phyloP scores from a whole-genome alignment of 2,329 filamentous ascomycete species.

The Penicillium palitans region DNA sequence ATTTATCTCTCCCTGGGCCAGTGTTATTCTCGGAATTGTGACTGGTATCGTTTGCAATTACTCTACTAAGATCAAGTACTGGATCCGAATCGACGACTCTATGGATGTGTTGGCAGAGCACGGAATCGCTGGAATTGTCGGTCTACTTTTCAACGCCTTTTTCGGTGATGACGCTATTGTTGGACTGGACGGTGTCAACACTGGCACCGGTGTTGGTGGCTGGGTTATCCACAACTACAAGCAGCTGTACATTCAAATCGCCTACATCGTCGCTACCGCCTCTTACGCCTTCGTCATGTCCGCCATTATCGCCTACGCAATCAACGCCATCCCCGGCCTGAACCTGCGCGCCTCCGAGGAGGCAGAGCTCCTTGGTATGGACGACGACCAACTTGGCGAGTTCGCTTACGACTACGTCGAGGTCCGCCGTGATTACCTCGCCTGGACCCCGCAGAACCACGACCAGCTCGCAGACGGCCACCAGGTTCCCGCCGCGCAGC shows the following conservation, averaged over 20 bases:
- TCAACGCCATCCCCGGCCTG: slow-evolving; percentile 71
- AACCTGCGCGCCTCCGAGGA: slow-evolving; percentile 66
- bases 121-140: slow-evolving; percentile 77
- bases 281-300: slow-evolving; percentile 68
- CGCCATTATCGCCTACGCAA: slow-evolving; percentile 67
- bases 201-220: slow-evolving; percentile 54
- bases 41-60: slow-evolving; percentile 76
- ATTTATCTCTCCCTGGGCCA: slow-evolving; percentile 69
- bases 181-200: slow-evolving; percentile 66
- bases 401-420: slow-evolving; percentile 56
- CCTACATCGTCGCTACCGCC: slow-evolving; percentile 65
- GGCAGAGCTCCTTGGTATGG: slow-evolving; percentile 67
- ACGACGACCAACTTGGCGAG: slow-evolving; percentile 54
- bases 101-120: slow-evolving; percentile 92
- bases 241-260: slow-evolving; percentile 70
- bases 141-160: slow-evolving; percentile 74
- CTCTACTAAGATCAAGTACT: slow-evolving; percentile 77
- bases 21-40: slow-evolving; percentile 60
- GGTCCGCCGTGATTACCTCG: slow-evolving; percentile 52
- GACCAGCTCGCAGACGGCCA: slow-evolving; percentile 50
- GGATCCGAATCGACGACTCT: slow-evolving; percentile 78
- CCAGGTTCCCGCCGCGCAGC: slow-evolving; percentile 57
- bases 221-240: slow-evolving; percentile 72
- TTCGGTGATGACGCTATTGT: slow-evolving; percentile 76
- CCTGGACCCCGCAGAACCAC: slow-evolving; percentile 50